Base-by-base conservation (phyloP, 768 basidiomycete genomes). In the Mrakia hoshinonis region DNA sequence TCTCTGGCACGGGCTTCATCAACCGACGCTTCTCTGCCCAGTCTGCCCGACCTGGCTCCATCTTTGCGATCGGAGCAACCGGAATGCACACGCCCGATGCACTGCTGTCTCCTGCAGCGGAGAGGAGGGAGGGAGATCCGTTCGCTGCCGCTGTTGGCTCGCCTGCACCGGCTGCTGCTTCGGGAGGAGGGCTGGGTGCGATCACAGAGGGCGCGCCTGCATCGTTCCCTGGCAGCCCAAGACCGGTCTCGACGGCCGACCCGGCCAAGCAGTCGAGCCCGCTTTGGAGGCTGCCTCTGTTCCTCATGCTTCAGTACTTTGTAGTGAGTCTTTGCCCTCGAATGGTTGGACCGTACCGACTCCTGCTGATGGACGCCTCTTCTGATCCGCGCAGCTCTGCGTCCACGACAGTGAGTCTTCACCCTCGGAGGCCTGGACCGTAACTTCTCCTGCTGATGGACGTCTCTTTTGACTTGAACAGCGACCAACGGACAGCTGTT, bases 221-320 rank as follows among this genome's bases (percentile, higher is more conserved):
- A 0, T n/a, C 29, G 24, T 58, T 58, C 55, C 58, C 58, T 9
- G 31, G 31, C 34, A 39, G 58, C 49, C 65, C 34, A 49, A 18
- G 24, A 46, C 20, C 65, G 31, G 24, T 46, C 20, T 62, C 47
- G 20, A 43, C 24, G 4, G 46, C 24, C 7, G 20, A 46, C 4
- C 61, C 55, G 79, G 20, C 76, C 80, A 86, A 86, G 75, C 82
- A 84, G 24, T 86, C 86, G 2, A 87, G 89, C 15, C 78, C 91
- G 74, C 80, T 85, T 74, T 87, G 87, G 26, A 87, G 89, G 76
- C 81, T 98, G 36, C 95, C 95, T 6, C 76, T 91, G 43, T 77
- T 89, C 74, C 86, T 97, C 76, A 96, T 98, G 75, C 76, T 90
- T 22, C 61, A 68, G 61, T 73, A 73, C 67, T 73, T 73, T 31